Base-by-base conservation (phyloP, 192 early-diverging fungal genomes). In the Linnemannia elongata region DNA sequence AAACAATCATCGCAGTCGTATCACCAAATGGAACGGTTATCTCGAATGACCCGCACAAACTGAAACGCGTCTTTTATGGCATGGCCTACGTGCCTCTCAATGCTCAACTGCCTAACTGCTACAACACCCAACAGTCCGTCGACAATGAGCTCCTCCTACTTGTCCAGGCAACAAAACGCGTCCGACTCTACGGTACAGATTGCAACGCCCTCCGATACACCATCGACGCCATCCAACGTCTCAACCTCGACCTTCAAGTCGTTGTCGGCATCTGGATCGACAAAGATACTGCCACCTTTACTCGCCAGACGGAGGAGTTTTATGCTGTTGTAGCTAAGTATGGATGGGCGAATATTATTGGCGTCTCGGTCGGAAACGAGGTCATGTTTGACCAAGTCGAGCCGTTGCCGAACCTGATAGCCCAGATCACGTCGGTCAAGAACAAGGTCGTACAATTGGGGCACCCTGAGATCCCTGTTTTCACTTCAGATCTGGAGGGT, bases 311-410 rank as follows among this genome's bases (percentile, higher is more conserved):
- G n/a, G 49, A 83, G 22, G 69, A 69, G 30, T 88, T 83, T 22
- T 88, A 68, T 49, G n/a, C 54, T 6, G 55, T 66, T 13, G 47
- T 75, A 6, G 69, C 57, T 0, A 83, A 33, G 13, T 80, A 81
- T 77, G 87, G 82, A 22, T 83, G 69, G 35, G 76, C 74, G 24
- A 76, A 87, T 39, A 71, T 89, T n/a, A 82, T 81, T 39, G 83
- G 83, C 47, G 83, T 89, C 10, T 85, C 88, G 2, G 76, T 89
- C 18, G 88, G 88, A n/a, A 89, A 89, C 49, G 83, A 89, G 79
- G 88, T 80, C 45, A 41, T 88, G 30, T 88, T 76, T 77, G 77
- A 79, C n/a, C 6, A n/a, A 1, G 71, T 71, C n/a, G 69, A 79
- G 15, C 1, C 69, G 3, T 36, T 41, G 10, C 6, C n/a, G 9